Percentiles rank a stretch among this genome's conserved stretches.
These are phyloP conservation scores for Sporothrix euskadiensis DNA, from an alignment of 2,329 filamentous ascomycete genomes.

Conservation along the genomic window DNA sequence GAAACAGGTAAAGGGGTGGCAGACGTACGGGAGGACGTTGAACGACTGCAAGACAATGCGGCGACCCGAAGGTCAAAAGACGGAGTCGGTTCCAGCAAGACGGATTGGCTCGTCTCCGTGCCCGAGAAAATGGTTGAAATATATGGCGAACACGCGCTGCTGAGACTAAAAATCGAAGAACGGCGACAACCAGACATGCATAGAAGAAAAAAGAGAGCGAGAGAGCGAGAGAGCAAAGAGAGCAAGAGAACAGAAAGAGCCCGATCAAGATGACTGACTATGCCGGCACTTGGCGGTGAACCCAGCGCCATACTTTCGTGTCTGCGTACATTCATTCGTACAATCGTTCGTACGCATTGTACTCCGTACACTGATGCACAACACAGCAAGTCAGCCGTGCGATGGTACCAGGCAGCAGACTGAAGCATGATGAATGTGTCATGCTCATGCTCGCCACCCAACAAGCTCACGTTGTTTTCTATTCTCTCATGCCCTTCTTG, in stretches of 20 bases:
- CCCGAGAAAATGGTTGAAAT: neutral
- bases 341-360: neutral
- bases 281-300: neutral
- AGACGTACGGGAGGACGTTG: neutral
- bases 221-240: no score
- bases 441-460: neutral
- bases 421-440: neutral
- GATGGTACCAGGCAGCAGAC: conserved; percentile 8
- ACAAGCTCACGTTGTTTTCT: neutral
- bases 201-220: neutral
- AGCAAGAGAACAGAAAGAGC: neutral
- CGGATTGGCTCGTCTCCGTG: neutral
- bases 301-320: neutral
- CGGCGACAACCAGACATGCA: neutral
- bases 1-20: neutral
- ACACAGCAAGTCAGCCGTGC: neutral
- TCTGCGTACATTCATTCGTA: neutral
- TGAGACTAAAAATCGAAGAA: neutral
- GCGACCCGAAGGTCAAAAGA: neutral
- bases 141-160: neutral
- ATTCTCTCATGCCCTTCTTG: neutral
- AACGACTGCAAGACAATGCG: neutral
- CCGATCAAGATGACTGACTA: neutral
- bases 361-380: conserved; percentile 6
- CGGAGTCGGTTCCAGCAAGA: neutral